Evolutionary conservation across 106 monocot species (phyloP).

Genomic region (Chionographis japonica): DNA sequence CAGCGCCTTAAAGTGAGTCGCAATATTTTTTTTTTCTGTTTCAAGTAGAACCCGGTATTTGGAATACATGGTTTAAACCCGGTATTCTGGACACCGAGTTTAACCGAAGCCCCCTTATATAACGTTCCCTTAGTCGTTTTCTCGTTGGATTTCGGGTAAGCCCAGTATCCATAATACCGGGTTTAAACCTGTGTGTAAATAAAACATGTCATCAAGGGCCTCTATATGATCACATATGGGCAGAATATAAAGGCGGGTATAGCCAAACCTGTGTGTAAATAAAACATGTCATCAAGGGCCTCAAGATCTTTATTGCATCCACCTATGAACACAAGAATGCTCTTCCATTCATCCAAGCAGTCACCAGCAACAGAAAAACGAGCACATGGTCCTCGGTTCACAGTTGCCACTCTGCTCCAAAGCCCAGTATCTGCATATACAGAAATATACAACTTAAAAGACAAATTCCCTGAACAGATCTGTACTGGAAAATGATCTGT

Average conservation of each 20-base stretch:
- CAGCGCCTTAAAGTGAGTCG: too few species aligned
- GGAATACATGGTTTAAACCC: too few species aligned
- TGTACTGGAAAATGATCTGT: too few species aligned
- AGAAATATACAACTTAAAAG: neutral
- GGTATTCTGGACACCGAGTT: too few species aligned
- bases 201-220: too few species aligned
- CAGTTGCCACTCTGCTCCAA: slow-evolving; percentile 58
- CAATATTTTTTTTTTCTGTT: too few species aligned
- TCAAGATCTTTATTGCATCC: slow-evolving; percentile 71
- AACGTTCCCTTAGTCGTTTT: too few species aligned
- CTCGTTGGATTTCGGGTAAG: too few species aligned
- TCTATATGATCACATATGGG: neutral
- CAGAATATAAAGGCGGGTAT: neutral
- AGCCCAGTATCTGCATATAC: slow-evolving; percentile 44
- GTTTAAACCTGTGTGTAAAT: too few species aligned
- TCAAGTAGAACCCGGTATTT: too few species aligned
- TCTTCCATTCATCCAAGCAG: slow-evolving; percentile 52
- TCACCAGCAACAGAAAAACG: slow-evolving; percentile 82
- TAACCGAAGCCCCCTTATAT: too few species aligned
- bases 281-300: slow-evolving; percentile 81
- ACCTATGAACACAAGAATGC: slow-evolving; percentile 68
- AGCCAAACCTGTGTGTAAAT: slow-evolving; percentile 52
- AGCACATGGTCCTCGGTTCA: slow-evolving; percentile 58
- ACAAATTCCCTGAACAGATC: neutral
- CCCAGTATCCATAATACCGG: too few species aligned